Conservation (phyloP, 139 green algal genomes). For the Klebsormidium nitens region DNA sequence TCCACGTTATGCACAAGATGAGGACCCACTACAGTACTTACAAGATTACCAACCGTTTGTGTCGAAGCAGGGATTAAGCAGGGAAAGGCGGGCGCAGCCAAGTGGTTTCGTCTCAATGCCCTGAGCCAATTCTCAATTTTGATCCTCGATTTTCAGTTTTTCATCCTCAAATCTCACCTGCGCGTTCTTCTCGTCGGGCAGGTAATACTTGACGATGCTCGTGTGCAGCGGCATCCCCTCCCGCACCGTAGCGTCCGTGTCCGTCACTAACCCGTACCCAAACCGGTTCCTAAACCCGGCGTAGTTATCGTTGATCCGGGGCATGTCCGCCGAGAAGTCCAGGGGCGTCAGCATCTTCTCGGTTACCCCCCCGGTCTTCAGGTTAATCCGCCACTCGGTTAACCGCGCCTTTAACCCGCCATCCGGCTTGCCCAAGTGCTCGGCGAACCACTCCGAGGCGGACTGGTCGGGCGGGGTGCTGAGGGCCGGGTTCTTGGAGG, state of each 20-base stretch:
- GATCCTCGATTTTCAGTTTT: too few relatives aligned
- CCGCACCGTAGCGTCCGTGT: background rate
- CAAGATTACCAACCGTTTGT: too few relatives aligned
- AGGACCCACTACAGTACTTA: too few relatives aligned
- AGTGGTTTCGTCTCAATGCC: too few relatives aligned
- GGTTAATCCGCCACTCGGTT: constrained; percentile 25
- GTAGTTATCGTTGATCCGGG: constrained; percentile 26
- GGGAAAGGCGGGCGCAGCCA: too few relatives aligned
- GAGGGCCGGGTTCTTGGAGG: background rate
- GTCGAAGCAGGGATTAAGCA: too few relatives aligned
- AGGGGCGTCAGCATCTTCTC: background rate
- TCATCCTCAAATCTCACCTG: too few relatives aligned
- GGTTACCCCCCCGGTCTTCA: constrained; percentile 7
- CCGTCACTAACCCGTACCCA: constrained; percentile 6
- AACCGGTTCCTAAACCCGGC: constrained; percentile 20
- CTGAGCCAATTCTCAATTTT: too few relatives aligned
- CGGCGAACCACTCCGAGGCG: background rate
- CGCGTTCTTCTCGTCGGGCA: background rate
- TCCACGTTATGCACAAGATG: too few relatives aligned
- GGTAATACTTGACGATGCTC: constrained; percentile 11
- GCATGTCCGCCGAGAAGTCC: constrained; percentile 9
- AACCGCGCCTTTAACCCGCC: constrained; percentile 1
- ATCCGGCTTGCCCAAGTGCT: constrained; percentile 7
- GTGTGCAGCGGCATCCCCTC: constrained; percentile 1
- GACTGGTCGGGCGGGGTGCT: background rate